These are phyloP conservation scores for Nyssa sinensis DNA, from an alignment of 148 eudicot species.

Conservation along the genomic window DNA sequence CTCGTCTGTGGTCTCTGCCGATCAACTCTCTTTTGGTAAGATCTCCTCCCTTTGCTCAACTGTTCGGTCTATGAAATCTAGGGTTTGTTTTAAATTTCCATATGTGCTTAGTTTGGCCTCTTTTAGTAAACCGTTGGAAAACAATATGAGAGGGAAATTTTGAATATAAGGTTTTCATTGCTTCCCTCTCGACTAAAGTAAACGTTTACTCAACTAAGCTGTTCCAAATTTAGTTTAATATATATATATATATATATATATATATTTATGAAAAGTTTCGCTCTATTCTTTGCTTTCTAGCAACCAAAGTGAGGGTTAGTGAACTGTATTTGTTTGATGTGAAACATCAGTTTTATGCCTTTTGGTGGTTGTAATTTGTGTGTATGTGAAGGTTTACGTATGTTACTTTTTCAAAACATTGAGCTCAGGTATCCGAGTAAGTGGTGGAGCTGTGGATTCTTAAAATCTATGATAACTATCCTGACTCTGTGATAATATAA, in stretches of 20 bases:
- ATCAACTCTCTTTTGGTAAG: slow-evolving; percentile 39
- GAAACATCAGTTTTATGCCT: background rate
- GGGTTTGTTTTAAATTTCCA: slow-evolving; percentile 20
- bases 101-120: background rate
- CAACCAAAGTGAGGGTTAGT: background rate
- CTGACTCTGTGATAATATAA: too few relatives aligned
- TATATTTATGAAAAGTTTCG: background rate
- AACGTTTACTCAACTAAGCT: background rate
- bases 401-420: background rate
- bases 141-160: background rate
- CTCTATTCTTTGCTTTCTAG: background rate
- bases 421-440: background rate
- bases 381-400: background rate
- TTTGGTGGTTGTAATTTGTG: background rate
- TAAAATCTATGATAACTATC: too few relatives aligned
- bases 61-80: background rate
- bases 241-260: too few relatives aligned
- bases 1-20: slow-evolving; percentile 1
- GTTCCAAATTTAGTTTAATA: background rate
- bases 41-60: background rate
- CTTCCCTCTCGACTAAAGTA: background rate
- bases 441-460: too few relatives aligned
- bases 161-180: background rate
- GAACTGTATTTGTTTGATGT: background rate
- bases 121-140: background rate